phyloP scores from a whole-genome alignment of 208 protist genomes.

The Leishmania martiniquensis region DNA sequence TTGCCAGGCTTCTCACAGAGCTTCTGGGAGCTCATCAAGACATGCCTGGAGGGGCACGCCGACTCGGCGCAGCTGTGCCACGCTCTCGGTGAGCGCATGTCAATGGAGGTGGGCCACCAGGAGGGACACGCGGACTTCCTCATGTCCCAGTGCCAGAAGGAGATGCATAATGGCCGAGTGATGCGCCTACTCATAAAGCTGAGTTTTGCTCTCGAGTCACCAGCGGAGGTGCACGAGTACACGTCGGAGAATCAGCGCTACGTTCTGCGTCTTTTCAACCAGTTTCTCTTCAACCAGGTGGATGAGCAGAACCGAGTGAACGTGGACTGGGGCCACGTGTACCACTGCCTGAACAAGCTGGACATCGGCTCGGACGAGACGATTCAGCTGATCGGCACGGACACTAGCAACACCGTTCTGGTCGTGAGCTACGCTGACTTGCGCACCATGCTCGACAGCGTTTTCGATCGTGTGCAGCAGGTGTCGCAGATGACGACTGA shows the following conservation, averaged over 20 bases:
- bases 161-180: conserved; percentile 96
- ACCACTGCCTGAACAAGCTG: conserved; percentile 97
- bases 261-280: conserved; percentile 94
- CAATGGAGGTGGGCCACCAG: conserved; percentile 87
- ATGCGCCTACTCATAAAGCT: conserved; percentile 96
- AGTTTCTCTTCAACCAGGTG: conserved; percentile 97
- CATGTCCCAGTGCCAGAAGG: conserved; percentile 91
- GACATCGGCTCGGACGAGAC: conserved; percentile 95
- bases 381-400: conserved; percentile 92
- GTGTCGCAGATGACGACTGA: conserved; percentile 41
- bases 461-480: conserved; percentile 89
- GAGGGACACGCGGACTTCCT: conserved; percentile 91
- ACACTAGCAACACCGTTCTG: conserved; percentile 89
- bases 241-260: conserved; percentile 67
- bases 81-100: conserved; percentile 84
- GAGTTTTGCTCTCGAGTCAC: conserved; percentile 90
- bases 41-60: conserved; percentile 65
- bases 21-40: conserved; percentile 83
- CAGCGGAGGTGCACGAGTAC: conserved; percentile 86
- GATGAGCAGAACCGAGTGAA: conserved; percentile 90
- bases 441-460: conserved; percentile 79
- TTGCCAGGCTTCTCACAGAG: conserved; percentile 77
- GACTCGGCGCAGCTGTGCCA: conserved; percentile 74
- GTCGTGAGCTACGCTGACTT: conserved; percentile 96
- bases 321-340: conserved; percentile 95